Conservation (phyloP, 2,329 filamentous ascomycete genomes). For the Tolypocladium album region DNA sequence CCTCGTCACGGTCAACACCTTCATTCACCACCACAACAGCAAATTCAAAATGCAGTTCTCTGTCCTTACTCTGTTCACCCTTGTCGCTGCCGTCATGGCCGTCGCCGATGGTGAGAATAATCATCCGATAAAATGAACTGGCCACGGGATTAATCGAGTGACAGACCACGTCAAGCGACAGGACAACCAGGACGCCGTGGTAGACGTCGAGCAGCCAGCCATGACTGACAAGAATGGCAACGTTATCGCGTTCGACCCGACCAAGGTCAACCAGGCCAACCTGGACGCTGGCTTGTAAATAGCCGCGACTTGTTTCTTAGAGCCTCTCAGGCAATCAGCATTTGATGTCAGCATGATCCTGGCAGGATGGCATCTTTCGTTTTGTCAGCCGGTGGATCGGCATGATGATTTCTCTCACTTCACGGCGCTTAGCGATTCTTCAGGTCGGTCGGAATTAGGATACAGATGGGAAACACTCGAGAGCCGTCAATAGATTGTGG, state of each 20-base stretch:
- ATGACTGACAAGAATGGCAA: slow-evolving; percentile 36
- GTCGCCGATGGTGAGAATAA: slow-evolving; percentile 17
- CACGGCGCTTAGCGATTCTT: not conserved
- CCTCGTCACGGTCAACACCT: not conserved
- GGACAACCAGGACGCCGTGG: not conserved
- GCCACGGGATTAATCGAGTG: not conserved
- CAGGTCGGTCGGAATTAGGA: not conserved
- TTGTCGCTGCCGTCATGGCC: slow-evolving; percentile 36
- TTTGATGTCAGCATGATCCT: not conserved
- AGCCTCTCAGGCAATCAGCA: not conserved
- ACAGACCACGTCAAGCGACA: slow-evolving; percentile 4
- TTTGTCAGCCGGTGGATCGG: not conserved
- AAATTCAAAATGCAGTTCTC: slow-evolving; percentile 37
- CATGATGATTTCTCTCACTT: not conserved
- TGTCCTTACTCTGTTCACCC: slow-evolving; percentile 31
- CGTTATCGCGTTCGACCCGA: slow-evolving; percentile 32
- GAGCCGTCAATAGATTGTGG: not conserved
- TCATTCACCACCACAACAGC: not conserved
- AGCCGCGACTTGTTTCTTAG: no score
- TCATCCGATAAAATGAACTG: not conserved
- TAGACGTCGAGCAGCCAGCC: slow-evolving; percentile 24
- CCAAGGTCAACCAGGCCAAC: slow-evolving; percentile 30
- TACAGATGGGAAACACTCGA: not conserved
- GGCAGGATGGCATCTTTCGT: not conserved
- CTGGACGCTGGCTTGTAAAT: slow-evolving; percentile 23